Conservation (phyloP, 1,284 basidiomycete genomes). For the Ustilago trichophora region DNA sequence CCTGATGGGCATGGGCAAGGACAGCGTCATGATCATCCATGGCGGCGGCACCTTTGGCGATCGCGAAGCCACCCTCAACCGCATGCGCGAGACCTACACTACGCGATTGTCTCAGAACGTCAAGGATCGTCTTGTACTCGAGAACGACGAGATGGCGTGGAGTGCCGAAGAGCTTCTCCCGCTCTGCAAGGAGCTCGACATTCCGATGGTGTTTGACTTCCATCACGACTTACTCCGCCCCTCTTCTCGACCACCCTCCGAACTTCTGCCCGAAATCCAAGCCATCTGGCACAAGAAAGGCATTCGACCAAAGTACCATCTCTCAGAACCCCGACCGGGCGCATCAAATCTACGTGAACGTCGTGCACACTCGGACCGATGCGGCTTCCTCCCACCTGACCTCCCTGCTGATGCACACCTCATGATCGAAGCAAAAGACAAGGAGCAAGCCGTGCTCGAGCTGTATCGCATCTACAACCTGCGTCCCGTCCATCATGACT, state of each 20-base stretch:
- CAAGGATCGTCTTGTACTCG: slow-evolving; percentile 80
- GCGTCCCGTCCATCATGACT: slow-evolving; percentile 74
- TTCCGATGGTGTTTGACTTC: slow-evolving; percentile 73
- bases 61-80: slow-evolving; percentile 75
- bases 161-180: slow-evolving; percentile 84
- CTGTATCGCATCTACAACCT: slow-evolving; percentile 81
- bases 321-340: slow-evolving; percentile 72
- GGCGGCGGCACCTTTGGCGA: slow-evolving; percentile 81
- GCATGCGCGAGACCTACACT: slow-evolving; percentile 78
- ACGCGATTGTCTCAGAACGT: slow-evolving; percentile 74
- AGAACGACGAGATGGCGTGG: slow-evolving; percentile 93
- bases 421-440: slow-evolving; percentile 93
- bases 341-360: slow-evolving; percentile 70
- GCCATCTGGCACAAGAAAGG: slow-evolving; percentile 77
- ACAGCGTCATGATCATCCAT: slow-evolving; percentile 79
- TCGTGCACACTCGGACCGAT: slow-evolving; percentile 84
- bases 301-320: slow-evolving; percentile 87
- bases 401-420: slow-evolving; percentile 72
- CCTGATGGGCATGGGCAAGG: slow-evolving; percentile 78
- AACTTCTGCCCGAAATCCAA: slow-evolving; percentile 77
- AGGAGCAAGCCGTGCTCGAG: slow-evolving; percentile 90
- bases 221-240: slow-evolving; percentile 66
- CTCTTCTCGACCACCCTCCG: slow-evolving; percentile 62
- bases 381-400: slow-evolving; percentile 74
- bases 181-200: slow-evolving; percentile 79